Percentiles rank a stretch among this genome's conserved stretches.
Evolutionary conservation across 768 basidiomycete species (phyloP).

Genomic region (Dendrothele bispora): DNA sequence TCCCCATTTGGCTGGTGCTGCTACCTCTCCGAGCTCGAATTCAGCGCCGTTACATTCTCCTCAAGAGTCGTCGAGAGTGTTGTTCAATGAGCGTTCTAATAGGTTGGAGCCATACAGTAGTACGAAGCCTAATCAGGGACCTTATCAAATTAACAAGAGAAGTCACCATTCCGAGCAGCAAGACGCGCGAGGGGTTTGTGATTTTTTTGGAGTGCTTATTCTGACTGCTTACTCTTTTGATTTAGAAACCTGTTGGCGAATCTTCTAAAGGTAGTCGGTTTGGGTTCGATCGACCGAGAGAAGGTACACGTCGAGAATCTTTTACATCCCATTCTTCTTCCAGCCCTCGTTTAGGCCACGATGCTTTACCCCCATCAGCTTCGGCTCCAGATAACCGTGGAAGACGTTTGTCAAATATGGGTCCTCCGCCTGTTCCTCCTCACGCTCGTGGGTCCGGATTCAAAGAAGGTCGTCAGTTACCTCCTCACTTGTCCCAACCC

Average conservation of each 20-base stretch:
- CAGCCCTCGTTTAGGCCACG: conserved; percentile 1
- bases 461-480: conserved; percentile 52
- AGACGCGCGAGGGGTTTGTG: conserved; percentile 47
- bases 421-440: conserved; percentile 48
- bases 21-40: conserved; percentile 35
- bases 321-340: background rate
- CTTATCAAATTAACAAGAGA: conserved; percentile 43
- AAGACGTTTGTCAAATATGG: conserved; percentile 46
- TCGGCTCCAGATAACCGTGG: conserved; percentile 28
- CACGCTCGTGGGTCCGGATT: conserved; percentile 31
- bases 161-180: conserved; percentile 40
- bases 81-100: conserved; percentile 97
- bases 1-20: conserved; percentile 24
- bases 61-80: conserved; percentile 61
- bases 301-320: background rate
- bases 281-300: background rate
- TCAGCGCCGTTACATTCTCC: conserved; percentile 48
- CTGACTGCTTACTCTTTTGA: conserved; percentile 57
- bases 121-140: conserved; percentile 42
- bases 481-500: conserved; percentile 52
- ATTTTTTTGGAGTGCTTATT: too few species aligned
- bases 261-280: background rate
- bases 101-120: conserved; percentile 80
- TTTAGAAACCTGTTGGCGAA: conserved; percentile 51
- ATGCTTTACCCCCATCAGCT: background rate